These are phyloP conservation scores for Pinus taeda DNA, from an alignment of 75 land plant species.

Conservation along the genomic window DNA sequence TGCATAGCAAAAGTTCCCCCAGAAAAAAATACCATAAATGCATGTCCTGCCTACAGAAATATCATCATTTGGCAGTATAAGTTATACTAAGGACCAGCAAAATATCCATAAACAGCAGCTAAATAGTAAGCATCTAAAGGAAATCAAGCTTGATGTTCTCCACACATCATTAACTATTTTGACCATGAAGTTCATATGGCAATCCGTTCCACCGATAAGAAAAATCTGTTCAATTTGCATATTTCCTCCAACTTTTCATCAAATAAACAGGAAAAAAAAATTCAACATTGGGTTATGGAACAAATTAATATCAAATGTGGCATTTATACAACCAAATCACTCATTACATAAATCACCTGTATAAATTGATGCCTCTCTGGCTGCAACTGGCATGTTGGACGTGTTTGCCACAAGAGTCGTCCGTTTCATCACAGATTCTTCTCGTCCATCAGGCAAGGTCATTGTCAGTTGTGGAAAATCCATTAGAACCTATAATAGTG, in stretches of 20 bases:
- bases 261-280: no score
- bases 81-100: not conserved
- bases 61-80: no score
- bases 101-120: not conserved
- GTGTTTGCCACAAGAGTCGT: constrained; percentile 99
- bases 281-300: no score
- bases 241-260: no score
- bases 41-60: no score
- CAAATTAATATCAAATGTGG: no score
- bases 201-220: not conserved
- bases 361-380: constrained; percentile 99
- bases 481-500: constrained; percentile 80
- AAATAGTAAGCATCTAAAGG: not conserved
- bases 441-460: constrained; percentile 99
- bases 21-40: no score
- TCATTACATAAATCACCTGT: constrained; percentile 59
- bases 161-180: not conserved
- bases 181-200: not conserved
- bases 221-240: no score
- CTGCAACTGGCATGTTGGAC: constrained; percentile 99
- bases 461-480: constrained; percentile 99
- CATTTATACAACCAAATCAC: not conserved
- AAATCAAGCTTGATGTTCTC: not conserved
- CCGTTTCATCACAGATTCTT: constrained; percentile 99
- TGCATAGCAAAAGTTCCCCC: no score